Evolutionary conservation across 345 rosid genomes (phyloP), one percentile per base, ranked within the genome.

Genomic region (Passiflora organensis): DNA sequence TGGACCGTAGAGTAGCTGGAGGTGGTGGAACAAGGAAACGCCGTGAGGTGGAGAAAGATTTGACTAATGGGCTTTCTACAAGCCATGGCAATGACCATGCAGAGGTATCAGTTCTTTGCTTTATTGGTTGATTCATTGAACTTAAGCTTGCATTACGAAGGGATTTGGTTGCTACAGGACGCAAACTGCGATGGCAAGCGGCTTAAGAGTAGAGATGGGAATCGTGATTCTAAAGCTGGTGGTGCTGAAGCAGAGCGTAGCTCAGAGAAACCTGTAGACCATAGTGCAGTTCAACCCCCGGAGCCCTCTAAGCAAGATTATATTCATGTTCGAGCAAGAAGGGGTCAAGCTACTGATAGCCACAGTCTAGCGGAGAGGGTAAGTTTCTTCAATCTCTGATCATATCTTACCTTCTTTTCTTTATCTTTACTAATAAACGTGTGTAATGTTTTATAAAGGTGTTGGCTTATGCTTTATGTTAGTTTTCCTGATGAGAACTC

Each of bases 281-380:
- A 75, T 49, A 74, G 71, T 64, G 64, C 34, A 2, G 3, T 61
- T 64, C 80, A 76, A 70, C 79, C 89, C 41, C 43, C 67, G 0
- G 94, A 87, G 60, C 84, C 82, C 38, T 63, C 70, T 16, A 85
- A 83, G 74, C 86, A 81, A 68, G 97, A 90, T 75, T 91, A 85
- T 72, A 87, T 91, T 65, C 97, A 85, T 45, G 89, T 91, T 12
- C 82, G 97, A 68, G 97, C 96, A 13, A 86, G 97, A 73, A 75
- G 91, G 66, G 97, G 97, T 51, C 96, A 91, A 73, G 97, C 97
- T 60, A 87, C 95, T 42, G 96, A 87, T 76, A 91, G 89, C 76
- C 97, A 87, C 78, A 91, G 96, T 71, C 77, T 91, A 59, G 97
- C 97, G 21, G 91, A 91, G 80, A 82, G 96, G 73, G 95, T 91